Base-by-base conservation (phyloP, 2,329 filamentous ascomycete species). In the Verticillium nonalfalfae region DNA sequence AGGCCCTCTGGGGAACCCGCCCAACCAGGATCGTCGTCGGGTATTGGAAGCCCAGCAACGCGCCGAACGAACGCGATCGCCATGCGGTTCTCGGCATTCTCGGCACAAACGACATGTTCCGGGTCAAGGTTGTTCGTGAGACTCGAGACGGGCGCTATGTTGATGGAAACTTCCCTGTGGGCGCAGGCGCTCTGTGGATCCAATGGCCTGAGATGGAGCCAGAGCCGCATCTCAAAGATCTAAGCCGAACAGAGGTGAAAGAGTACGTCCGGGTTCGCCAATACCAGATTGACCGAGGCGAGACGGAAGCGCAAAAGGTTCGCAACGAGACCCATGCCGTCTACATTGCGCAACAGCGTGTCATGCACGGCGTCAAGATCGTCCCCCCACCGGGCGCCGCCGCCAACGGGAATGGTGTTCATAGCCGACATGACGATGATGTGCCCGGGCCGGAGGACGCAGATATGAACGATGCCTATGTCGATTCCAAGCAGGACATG, bases 41-140 rank as follows among this genome's bases (percentile, higher is more conserved):
- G 0, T 81, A 80, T 67, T 89, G 86, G 86, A 78, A 75, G 59
- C 78, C 80, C 13, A 88, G 85, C 0, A 79, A 75, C 36, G 80
- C 82, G 58, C 50, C 69, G 0, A 71, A 79, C 2, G 69, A 75
- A 1, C 72, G 73, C 13, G 79, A 88, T 67, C 83, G 84, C 59
- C 85, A 88, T 66, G 86, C 85, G 0, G 84, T 88, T 0, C 85
- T 83, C 60, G 86, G 86, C 3, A 86, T 88, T 11, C 72, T 88
- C 0, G 84, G 84, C 1, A 79, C 80, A 18, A 86, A 86, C 60
- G 85, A 87, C 65, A 87, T 86, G 80, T 88, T 89, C 68, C 76
- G 86, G 0, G 84, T 87, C 60, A 88, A 88, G 69, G 76, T 88
- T 0, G 79, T 85, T 1, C 77, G 82, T 6, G 79, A 86, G 66